Percentiles rank a stretch among this genome's conserved stretches.
phyloP scores from a whole-genome alignment of 345 rosid species.

The Microcos paniculata region DNA sequence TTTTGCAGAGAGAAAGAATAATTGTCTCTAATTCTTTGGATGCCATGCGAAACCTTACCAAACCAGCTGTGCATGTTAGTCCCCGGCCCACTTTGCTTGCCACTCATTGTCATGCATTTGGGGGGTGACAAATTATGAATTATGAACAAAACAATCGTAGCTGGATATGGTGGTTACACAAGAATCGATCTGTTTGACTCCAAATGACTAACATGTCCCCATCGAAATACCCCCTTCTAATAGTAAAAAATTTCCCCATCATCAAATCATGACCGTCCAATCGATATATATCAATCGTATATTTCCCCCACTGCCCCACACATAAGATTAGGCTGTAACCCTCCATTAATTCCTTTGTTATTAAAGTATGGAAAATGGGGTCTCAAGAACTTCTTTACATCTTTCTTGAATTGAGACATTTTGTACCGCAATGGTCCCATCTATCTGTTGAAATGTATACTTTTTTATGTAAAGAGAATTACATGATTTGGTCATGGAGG shows the following conservation, averaged over 20 bases:
- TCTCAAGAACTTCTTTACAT: background rate
- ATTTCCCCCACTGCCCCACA: background rate
- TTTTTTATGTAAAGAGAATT: background rate
- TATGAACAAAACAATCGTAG: background rate
- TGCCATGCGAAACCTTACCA: background rate
- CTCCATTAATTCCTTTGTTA: background rate
- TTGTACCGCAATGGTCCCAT: background rate
- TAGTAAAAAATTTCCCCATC: background rate
- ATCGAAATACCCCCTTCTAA: background rate
- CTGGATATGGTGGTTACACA: conserved; percentile 5
- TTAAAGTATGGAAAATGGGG: background rate
- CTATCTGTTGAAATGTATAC: background rate
- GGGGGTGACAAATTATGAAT: background rate
- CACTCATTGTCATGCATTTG: background rate
- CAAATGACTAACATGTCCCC: conserved; percentile 1
- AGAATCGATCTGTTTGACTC: conserved; percentile 3
- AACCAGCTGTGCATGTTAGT: background rate
- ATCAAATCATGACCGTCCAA: background rate
- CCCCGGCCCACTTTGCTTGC: background rate
- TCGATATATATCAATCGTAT: background rate
- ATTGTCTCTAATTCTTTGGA: background rate
- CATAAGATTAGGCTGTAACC: background rate
- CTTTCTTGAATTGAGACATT: background rate
- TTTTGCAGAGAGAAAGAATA: background rate
- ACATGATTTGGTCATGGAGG: conserved; percentile 1